Conservation (phyloP, 164 flowering plant genomes). For the Platanus orientalis region DNA sequence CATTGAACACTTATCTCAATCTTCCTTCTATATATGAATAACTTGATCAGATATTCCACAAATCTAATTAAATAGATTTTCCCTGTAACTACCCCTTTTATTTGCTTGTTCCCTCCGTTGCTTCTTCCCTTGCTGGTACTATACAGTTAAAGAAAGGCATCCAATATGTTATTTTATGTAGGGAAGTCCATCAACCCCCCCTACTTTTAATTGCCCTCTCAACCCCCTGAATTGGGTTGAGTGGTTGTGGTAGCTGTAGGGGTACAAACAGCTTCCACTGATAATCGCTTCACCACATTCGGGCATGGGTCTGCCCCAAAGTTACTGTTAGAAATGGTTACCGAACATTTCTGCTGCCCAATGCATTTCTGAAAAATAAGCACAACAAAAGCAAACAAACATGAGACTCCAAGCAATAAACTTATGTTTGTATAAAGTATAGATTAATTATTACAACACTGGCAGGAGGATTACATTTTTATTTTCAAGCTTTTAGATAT, state of each 20-base stretch:
- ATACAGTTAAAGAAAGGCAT: constrained; percentile 15
- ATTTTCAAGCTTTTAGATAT: too few relatives aligned
- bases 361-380: constrained; percentile 58
- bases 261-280: constrained; percentile 84
- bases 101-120: constrained; percentile 3
- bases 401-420: background rate
- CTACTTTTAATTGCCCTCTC: background rate
- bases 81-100: background rate
- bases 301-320: constrained; percentile 95
- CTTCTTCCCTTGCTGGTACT: background rate
- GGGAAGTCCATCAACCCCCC: background rate
- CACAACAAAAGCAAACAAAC: background rate
- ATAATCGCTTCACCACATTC: constrained; percentile 65
- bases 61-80: background rate
- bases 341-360: constrained; percentile 70
- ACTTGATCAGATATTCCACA: background rate
- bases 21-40: background rate
- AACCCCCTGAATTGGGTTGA: constrained; percentile 23
- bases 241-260: constrained; percentile 19
- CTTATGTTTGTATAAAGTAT: too few relatives aligned
- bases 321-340: constrained; percentile 64
- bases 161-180: background rate
- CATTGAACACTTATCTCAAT: constrained; percentile 2
- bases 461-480: too few relatives aligned
- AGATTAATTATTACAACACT: too few relatives aligned